These are phyloP conservation scores for Chernovozyma sophiae-reginae DNA, from an alignment of 1,139 yeast genomes.

Conservation along the genomic window DNA sequence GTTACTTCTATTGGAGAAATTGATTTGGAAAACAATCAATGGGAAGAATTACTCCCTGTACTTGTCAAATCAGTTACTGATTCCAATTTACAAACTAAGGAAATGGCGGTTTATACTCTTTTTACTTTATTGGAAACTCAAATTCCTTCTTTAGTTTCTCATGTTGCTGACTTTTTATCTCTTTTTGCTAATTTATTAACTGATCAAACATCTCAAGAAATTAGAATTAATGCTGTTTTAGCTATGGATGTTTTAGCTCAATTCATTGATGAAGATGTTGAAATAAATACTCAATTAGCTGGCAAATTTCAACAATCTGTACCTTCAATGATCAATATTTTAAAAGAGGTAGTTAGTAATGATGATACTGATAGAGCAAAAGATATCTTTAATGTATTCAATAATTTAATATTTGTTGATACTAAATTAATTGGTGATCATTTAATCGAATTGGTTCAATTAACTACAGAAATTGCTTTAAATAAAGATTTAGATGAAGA, in stretches of 20 bases:
- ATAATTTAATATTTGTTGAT: conserved; percentile 73
- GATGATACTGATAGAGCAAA: conserved; percentile 72
- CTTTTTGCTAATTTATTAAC: conserved; percentile 65
- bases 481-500: conserved; percentile 73
- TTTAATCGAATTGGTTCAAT: conserved; percentile 62
- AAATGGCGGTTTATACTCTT: conserved; percentile 78
- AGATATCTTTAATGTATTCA: conserved; percentile 81
- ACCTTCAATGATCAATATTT: conserved; percentile 79
- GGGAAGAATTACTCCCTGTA: conserved; percentile 77
- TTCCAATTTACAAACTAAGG: conserved; percentile 61
- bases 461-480: conserved; percentile 72
- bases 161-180: conserved; percentile 63
- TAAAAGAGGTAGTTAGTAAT: conserved; percentile 66
- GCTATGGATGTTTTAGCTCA: conserved; percentile 78
- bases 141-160: conserved; percentile 57
- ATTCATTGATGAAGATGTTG: conserved; percentile 54
- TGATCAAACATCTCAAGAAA: conserved; percentile 64
- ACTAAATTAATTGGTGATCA: conserved; percentile 75
- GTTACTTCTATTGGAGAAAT: conserved; percentile 79
- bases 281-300: conserved; percentile 46
- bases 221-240: conserved; percentile 78
- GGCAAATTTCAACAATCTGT: conserved; percentile 61
- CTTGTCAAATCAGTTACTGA: conserved; percentile 70
- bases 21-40: conserved; percentile 61
- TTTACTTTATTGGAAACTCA: conserved; percentile 76